A percentile compares a stretch with the other conserved stretches of the same genome.
Conservation (phyloP, 495 filamentous ascomycete genomes). For the Barbatosphaeria neglecta region DNA sequence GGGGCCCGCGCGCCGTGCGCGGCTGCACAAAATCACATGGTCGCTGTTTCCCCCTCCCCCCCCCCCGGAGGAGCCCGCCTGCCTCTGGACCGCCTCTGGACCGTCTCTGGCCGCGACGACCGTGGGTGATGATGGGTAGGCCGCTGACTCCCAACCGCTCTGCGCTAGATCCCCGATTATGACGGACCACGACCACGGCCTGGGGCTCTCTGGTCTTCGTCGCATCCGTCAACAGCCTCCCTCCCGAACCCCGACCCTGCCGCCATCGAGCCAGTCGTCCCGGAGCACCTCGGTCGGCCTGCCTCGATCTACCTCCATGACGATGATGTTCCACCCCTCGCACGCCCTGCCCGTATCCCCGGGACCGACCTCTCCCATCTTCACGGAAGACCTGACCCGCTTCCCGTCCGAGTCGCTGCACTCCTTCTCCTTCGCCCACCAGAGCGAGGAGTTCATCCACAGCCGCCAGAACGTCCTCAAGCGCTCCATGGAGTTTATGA, state of each 20-base stretch:
- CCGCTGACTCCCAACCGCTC: conserved; percentile 15
- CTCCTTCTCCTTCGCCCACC: conserved; percentile 96
- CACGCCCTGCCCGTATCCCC: conserved; percentile 35
- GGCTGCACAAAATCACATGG: neutral
- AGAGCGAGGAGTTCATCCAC: conserved; percentile 82
- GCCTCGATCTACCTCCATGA: conserved; percentile 53
- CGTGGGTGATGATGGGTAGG: neutral
- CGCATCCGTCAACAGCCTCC: conserved; percentile 79
- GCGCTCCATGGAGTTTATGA: conserved; percentile 93
- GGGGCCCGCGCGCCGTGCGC: neutral
- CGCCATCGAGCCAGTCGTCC: conserved; percentile 38
- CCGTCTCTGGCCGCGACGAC: neutral
- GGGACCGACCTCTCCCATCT: conserved; percentile 56
- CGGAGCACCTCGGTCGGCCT: conserved; percentile 50
- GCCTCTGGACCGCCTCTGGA: too few relatives aligned
- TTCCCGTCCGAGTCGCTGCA: conserved; percentile 95
- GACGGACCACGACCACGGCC: conserved; percentile 46
- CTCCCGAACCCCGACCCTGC: conserved; percentile 51
- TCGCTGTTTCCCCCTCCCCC: conserved; percentile 3
- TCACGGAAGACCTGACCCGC: conserved; percentile 77
- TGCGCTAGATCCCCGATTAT: conserved; percentile 35
- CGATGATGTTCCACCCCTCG: conserved; percentile 32
- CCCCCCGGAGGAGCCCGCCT: too few relatives aligned
- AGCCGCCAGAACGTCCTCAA: conserved; percentile 89
- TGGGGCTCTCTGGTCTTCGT: conserved; percentile 65